phyloP scores from a whole-genome alignment of 2,329 filamentous ascomycete genomes.

The Stylonectria norvegica region DNA sequence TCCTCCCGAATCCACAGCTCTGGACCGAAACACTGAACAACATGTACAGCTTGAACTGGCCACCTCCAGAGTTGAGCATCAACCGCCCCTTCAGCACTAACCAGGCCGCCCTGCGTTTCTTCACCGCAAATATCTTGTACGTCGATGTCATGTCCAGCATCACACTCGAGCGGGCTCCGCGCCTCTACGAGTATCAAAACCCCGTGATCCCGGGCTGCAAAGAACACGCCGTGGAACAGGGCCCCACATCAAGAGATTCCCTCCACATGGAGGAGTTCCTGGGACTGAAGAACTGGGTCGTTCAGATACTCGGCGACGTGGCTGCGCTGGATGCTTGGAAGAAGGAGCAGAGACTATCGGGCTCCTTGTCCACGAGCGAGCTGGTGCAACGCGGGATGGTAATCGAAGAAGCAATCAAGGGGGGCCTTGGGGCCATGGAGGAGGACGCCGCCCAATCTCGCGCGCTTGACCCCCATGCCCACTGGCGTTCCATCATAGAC shows the following conservation, averaged over 20 bases:
- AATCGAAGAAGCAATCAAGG: conserved; percentile 38
- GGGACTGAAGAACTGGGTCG: conserved; percentile 55
- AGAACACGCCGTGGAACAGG: conserved; percentile 19
- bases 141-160: conserved; percentile 51
- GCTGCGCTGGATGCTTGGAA: conserved; percentile 55
- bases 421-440: conserved; percentile 31
- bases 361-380: conserved; percentile 44
- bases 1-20: conserved; percentile 35
- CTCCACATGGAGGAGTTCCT: conserved; percentile 49
- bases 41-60: conserved; percentile 33
- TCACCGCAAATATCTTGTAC: conserved; percentile 44
- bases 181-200: conserved; percentile 41
- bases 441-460: conserved; percentile 6
- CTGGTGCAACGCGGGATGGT: conserved; percentile 43
- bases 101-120: conserved; percentile 48
- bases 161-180: conserved; percentile 40
- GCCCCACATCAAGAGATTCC: too few relatives aligned
- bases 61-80: conserved; percentile 31
- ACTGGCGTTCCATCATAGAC: too few relatives aligned
- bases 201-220: conserved; percentile 35
- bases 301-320: conserved; percentile 53
- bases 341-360: conserved; percentile 40
- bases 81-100: conserved; percentile 41
- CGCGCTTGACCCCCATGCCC: conserved; percentile 10
- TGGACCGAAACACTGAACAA: conserved; percentile 37